Conservation (phyloP, 768 basidiomycete species). For the Lanmaoa pseudosensibilis region DNA sequence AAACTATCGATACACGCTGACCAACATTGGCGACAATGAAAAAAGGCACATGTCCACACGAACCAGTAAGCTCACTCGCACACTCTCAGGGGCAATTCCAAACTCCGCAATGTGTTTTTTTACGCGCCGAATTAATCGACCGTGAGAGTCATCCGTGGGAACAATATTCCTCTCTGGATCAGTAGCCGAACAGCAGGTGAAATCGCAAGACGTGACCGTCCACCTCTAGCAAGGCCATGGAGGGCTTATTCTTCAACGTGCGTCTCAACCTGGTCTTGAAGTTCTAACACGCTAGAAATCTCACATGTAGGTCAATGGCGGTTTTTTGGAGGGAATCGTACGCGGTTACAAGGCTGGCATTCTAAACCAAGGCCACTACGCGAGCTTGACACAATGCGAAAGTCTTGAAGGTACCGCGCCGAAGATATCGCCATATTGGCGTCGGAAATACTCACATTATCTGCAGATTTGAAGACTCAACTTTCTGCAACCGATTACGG, state of each 20-base stretch:
- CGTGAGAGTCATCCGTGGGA: slow-evolving; percentile 12
- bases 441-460: slow-evolving; percentile 2
- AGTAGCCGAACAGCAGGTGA: neutral
- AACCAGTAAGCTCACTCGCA: neutral
- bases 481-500: slow-evolving; percentile 97
- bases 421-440: neutral
- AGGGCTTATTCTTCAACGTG: slow-evolving; percentile 90
- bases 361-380: slow-evolving; percentile 85
- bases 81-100: no score
- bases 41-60: neutral
- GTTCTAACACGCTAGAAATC: neutral
- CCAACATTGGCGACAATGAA: neutral
- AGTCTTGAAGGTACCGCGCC: slow-evolving; percentile 78
- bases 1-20: neutral
- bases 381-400: slow-evolving; percentile 96
- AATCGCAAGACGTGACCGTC: neutral
- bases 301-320: slow-evolving; percentile 60
- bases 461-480: slow-evolving; percentile 91
- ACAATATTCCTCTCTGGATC: slow-evolving; percentile 15
- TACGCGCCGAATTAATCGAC: no score
- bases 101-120: neutral
- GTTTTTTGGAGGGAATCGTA: slow-evolving; percentile 80
- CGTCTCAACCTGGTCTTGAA: slow-evolving; percentile 12
- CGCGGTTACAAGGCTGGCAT: slow-evolving; percentile 94
- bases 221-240: slow-evolving; percentile 49